Evolutionary conservation across 2,329 filamentous ascomycete species (phyloP), one percentile per base, ranked within the genome.

Genomic region (Coniella lustricola): DNA sequence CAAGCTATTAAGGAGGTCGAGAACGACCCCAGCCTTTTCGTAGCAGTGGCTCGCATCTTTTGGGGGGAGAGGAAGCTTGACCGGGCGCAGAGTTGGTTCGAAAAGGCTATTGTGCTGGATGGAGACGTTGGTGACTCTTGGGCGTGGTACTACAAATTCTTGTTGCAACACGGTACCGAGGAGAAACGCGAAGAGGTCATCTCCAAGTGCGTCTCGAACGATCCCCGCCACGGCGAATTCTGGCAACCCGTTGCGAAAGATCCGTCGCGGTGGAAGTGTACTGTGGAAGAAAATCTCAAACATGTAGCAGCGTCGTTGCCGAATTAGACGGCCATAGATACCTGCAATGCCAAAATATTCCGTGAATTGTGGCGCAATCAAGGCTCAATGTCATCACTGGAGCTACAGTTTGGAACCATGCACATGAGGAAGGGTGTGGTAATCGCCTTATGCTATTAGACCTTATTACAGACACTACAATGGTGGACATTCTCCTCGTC

Each of bases 1-100:
- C 93, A 97, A 69, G 94, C 91, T 25, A 95, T 98, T 69, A 94
- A 95, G 70, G 94, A 95, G 67, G 88, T 95, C 5, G 93, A 97
- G 63, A 93, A 90, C 61, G 91, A 97, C 62, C 82, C 93, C 0
- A 77, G 84, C 17, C 75, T 98, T 3, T 94, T 97, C 62, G 85
- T 94, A 31, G 90, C 90, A 0, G 90, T 95, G 12, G 93, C 90
- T 5, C 82, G 93, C 17, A 94, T 97, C 56, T 96, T 98, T 70
- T 98, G 93, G 93, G 83, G 80, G 9, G 93, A 98, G 69, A 79
- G 93, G 48, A 84, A 85, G 62, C 75, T 98, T 20, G 93, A 97
- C 57, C 95, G 96, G 66, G 91, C 93, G 3, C 86, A 90, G 67
- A 90, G 81, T 55, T 98, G 93, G 93, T 98, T 98, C 65, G 90